These are phyloP conservation scores for Penstemon davidsonii DNA, from an alignment of 257 asterid species.

Conservation along the genomic window DNA sequence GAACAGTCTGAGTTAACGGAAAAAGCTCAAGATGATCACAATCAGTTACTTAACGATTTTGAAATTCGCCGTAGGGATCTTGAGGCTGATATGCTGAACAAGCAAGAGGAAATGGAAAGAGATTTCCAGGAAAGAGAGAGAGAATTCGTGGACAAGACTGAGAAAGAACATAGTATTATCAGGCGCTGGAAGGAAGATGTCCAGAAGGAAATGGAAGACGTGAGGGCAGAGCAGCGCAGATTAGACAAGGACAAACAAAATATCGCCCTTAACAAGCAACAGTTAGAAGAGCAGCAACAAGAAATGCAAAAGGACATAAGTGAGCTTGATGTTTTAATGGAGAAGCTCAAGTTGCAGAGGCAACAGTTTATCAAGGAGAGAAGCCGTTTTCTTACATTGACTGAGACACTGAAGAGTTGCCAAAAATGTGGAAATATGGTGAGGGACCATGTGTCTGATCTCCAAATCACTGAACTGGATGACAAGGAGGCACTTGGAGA, in stretches of 20 bases:
- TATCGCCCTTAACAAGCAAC: conserved; percentile 46
- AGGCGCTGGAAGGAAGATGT: conserved; percentile 47
- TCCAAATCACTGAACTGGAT: conserved; percentile 42
- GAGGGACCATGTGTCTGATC: conserved; percentile 51
- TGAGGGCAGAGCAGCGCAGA: conserved; percentile 43
- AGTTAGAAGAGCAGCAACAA: conserved; percentile 62
- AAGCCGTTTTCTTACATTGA: conserved; percentile 48
- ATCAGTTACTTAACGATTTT: conserved; percentile 50
- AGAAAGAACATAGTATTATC: conserved; percentile 41
- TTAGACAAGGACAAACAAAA: conserved; percentile 64
- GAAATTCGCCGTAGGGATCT: conserved; percentile 59
- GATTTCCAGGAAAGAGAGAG: conserved; percentile 52
- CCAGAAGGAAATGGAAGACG: conserved; percentile 45
- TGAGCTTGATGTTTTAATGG: conserved; percentile 66
- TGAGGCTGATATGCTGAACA: conserved; percentile 64
- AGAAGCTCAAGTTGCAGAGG: conserved; percentile 62
- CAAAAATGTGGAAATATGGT: conserved; percentile 58
- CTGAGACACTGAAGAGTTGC: conserved; percentile 60
- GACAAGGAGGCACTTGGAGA: conserved; percentile 49
- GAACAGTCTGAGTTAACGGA: conserved; percentile 54
- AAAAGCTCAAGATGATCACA: conserved; percentile 46
- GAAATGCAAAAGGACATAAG: conserved; percentile 77
- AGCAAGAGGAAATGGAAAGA: conserved; percentile 61
- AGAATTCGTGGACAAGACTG: conserved; percentile 51
- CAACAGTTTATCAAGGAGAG: conserved; percentile 59